Percentiles rank a stretch among this genome's conserved stretches.
Evolutionary conservation across 768 basidiomycete species (phyloP).

Genomic region (Russula olivacea): DNA sequence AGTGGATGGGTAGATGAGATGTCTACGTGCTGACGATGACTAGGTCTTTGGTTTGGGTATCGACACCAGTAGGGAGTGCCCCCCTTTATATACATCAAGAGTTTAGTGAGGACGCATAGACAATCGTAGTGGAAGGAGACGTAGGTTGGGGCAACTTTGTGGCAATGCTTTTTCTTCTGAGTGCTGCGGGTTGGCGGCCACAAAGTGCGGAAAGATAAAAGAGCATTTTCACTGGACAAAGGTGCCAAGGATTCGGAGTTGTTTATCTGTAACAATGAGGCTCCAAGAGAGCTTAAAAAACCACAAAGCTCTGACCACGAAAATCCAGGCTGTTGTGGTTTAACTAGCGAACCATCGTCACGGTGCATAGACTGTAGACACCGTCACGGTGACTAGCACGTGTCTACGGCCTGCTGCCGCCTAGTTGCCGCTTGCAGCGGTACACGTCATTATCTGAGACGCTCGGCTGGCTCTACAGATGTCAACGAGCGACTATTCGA

Average conservation of each 20-base stretch:
- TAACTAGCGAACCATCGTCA: no score
- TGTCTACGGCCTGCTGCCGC: no score
- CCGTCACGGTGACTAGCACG: no score
- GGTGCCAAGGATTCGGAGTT: neutral
- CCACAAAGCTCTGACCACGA: neutral
- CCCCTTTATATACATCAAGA: neutral
- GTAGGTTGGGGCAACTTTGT: neutral
- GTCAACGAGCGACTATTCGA: no score
- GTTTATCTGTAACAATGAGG: neutral
- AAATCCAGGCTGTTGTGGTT: neutral
- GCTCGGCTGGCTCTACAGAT: no score
- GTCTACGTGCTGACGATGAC: neutral
- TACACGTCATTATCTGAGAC: no score
- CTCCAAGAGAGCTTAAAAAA: neutral
- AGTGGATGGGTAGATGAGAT: neutral
- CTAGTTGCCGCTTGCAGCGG: no score
- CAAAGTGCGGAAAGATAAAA: neutral
- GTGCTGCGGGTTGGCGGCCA: neutral
- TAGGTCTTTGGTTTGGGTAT: neutral
- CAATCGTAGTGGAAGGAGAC: neutral
- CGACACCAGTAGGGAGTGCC: neutral
- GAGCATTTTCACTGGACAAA: neutral
- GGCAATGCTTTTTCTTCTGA: neutral
- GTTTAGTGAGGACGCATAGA: neutral
- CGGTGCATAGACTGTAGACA: no score